These are phyloP conservation scores for Suillus spraguei DNA, from an alignment of 768 basidiomycete species.

Conservation along the genomic window DNA sequence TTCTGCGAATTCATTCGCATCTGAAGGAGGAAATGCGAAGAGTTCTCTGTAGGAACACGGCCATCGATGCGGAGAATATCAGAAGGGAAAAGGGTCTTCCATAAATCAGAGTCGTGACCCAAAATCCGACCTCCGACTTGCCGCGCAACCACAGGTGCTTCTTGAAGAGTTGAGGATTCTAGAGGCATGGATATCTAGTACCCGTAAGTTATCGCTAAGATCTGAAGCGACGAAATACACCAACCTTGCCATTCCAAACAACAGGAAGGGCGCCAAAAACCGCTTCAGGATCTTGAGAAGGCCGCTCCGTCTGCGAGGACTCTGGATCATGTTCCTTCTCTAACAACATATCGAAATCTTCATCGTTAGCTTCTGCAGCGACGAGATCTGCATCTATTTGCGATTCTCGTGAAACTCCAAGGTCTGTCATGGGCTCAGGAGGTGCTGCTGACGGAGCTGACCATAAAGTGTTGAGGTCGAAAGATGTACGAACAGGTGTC, in stretches of 20 bases:
- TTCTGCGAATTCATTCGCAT: slow-evolving; percentile 75
- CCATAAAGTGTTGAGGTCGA: slow-evolving; percentile 78
- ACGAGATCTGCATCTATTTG: slow-evolving; percentile 44
- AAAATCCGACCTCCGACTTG: slow-evolving; percentile 79
- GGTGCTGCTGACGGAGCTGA: slow-evolving; percentile 45
- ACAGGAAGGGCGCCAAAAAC: slow-evolving; percentile 56
- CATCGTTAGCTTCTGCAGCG: slow-evolving; percentile 59
- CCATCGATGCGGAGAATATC: slow-evolving; percentile 78
- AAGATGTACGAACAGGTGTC: slow-evolving; percentile 51
- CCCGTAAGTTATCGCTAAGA: slow-evolving; percentile 18
- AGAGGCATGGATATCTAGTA: slow-evolving; percentile 77
- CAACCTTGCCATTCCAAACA: slow-evolving; percentile 79
- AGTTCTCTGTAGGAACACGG: slow-evolving; percentile 76
- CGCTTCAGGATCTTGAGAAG: slow-evolving; percentile 46
- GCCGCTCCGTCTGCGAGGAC: slow-evolving; percentile 24
- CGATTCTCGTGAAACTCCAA: slow-evolving; percentile 25
- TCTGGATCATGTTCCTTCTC: slow-evolving; percentile 53
- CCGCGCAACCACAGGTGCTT: slow-evolving; percentile 66
- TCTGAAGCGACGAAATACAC: slow-evolving; percentile 22
- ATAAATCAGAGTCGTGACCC: slow-evolving; percentile 58
- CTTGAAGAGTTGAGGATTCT: slow-evolving; percentile 69
- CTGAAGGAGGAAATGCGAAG: slow-evolving; percentile 76
- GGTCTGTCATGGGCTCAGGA: slow-evolving; percentile 26
- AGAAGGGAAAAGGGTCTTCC: slow-evolving; percentile 77
- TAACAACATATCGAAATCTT: slow-evolving; percentile 87